Conservation (phyloP, 768 basidiomycete genomes). For the Russula compacta region DNA sequence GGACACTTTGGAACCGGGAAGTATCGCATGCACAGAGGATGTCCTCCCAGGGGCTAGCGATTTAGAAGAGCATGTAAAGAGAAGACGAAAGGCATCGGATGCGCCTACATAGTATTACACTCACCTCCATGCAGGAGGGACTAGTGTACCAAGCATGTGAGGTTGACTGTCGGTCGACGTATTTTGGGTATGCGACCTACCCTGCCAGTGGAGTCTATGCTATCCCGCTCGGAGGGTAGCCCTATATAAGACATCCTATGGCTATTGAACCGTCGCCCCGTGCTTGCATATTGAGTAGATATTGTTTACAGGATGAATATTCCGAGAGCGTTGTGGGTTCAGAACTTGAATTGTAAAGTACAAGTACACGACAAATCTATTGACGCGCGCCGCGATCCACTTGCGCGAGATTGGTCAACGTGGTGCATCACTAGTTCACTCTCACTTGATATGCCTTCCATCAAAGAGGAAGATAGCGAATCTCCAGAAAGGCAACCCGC, state of each 20-base stretch:
- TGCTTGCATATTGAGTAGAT: too few relatives aligned
- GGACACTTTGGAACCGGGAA: background rate
- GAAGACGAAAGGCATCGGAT: background rate
- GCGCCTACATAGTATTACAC: background rate
- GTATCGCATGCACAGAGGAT: background rate
- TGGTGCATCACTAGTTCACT: background rate
- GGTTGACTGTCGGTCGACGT: too few relatives aligned
- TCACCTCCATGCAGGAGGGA: too few relatives aligned
- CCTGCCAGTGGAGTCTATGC: too few relatives aligned
- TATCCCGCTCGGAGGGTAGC: too few relatives aligned
- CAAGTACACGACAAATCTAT: background rate
- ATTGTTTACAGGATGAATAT: too few relatives aligned
- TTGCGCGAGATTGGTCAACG: background rate
- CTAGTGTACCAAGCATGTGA: too few relatives aligned
- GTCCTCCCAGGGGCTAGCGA: background rate
- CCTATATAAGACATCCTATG: too few relatives aligned
- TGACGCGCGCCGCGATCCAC: background rate
- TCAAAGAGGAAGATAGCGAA: background rate
- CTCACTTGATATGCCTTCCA: slow-evolving; percentile 1
- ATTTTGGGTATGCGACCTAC: too few relatives aligned
- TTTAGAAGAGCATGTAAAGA: slow-evolving; percentile 14
- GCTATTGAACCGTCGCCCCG: too few relatives aligned
- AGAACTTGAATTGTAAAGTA: too few relatives aligned
- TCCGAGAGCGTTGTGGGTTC: too few relatives aligned
- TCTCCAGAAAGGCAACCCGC: background rate